Evolutionary conservation across 148 eudicot species (phyloP), one percentile per base, ranked within the genome.

Genomic region (Amaranthus palmeri): DNA sequence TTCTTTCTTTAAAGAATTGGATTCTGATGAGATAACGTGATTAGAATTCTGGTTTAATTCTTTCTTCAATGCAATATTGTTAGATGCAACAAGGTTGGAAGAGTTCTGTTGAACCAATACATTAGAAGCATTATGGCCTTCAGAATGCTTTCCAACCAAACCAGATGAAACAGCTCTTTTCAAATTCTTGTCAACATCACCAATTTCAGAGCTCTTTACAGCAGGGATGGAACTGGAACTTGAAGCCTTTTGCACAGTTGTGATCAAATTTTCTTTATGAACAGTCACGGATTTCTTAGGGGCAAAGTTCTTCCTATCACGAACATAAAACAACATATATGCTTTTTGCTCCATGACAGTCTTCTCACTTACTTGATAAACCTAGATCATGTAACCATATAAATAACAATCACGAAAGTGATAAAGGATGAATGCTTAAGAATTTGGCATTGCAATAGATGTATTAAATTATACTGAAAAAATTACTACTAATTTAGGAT

Each of bases 311-410:
- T 72, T 86, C 70, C 76, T 80, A 80, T 95, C 93, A 41, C 89
- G 85, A 43, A 89, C 87, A 80, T 91, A 95, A 69, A 95, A 91
- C 65, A 95, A 63, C 93, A 95, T 91, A 73, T 95, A 95, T n/a
- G 99, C 99, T 81, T 89, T 95, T 83, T 95, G 93, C 72, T 85
- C 90, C 83, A 95, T 79, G 68, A 95, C 97, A 51, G 58, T 74
- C 72, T 74, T 88, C 79, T 91, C 96, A 81, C 83, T 84, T 25
- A 90, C 97, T 82, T 88, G 91, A 74, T 71, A 45, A 72, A 95
- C 99, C 99, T 95, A 74, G 70, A 74, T 51, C 42, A 60, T 10
- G 54, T 18, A 75, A 73, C 70, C 64, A 81, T 10, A 62, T 44
- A 45, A 44, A 4, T 44, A 52, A 61, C 40, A 65, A 15, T 66